Evolutionary conservation across 2,329 filamentous ascomycete species (phyloP), one percentile per base, ranked within the genome.

Genomic region (Calonectria multiphialidica): DNA sequence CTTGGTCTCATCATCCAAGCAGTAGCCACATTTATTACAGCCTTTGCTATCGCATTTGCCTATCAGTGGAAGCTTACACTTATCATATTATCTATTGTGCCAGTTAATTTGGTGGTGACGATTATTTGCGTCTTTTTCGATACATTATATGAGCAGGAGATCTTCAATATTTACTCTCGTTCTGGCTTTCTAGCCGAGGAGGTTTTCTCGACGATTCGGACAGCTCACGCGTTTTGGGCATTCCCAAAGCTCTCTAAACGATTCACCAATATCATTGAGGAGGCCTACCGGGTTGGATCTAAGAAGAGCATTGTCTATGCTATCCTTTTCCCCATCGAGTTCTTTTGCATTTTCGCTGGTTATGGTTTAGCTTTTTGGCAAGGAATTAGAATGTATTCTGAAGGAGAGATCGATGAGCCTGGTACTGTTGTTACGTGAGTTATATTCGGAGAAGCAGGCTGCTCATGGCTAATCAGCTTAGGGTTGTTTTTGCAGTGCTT

Each of bases 281-380:
- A 85, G 8, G 86, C 86, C 0, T 78, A 77, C 3, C 76, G 63
- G 2, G 79, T 85, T 18, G 87, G 86, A 0, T 75, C 80, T 2
- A 86, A 85, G 69, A 89, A 88, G 80, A 84, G 83, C 2, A 80
- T 83, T 1, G 74, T 87, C 5, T 85, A 85, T 49, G 84, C 84
- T 18, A 75, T 87, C 4, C 74, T 88, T 13, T 88, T 87, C 71
- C 84, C 85, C 0, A 79, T 80, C 2, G 85, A 88, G 73, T 88
- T 87, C 77, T 87, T 87, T 68, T 86, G 84, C 69, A 84, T 89
- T 23, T 87, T 86, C 72, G 79, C 84, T 3, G 87, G 86, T 6
- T 88, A 87, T 72, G 86, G 82, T 0, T 80, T 89, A 5, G 86
- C 87, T 0, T 89, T 89, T 70, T 89, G 88, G 87, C 86, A 89